Evolutionary conservation across 352 stramenopile genomes (phyloP).

Genomic region (Globisporangium iwayamae): DNA sequence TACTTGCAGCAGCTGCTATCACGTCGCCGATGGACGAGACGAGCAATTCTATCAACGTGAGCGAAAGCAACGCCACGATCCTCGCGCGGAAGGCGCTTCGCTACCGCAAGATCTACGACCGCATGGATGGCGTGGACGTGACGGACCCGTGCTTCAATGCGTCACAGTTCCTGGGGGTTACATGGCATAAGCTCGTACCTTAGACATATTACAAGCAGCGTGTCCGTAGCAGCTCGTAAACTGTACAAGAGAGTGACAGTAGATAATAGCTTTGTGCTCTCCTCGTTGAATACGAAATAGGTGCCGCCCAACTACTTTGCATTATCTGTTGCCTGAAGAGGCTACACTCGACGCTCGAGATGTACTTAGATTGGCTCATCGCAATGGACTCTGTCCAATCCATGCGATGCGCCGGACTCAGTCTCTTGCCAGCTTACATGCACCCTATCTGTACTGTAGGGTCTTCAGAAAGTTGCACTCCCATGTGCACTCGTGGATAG

Average conservation of each 20-base stretch:
- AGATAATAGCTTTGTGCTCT: too few relatives aligned
- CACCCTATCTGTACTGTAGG: too few relatives aligned
- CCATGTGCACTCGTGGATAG: too few relatives aligned
- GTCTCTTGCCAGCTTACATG: too few relatives aligned
- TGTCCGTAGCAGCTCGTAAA: background rate
- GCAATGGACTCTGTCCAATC: too few relatives aligned
- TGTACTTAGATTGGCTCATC: too few relatives aligned
- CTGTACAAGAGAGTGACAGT: background rate
- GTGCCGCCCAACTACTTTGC: too few relatives aligned
- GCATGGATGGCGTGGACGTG: slow-evolving; percentile 13
- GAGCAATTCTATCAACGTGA: background rate
- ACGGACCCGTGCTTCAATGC: slow-evolving; percentile 11
- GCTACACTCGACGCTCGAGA: too few relatives aligned
- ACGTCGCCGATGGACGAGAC: background rate
- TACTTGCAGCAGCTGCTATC: background rate
- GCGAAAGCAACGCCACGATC: slow-evolving; percentile 19
- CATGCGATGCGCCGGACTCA: too few relatives aligned
- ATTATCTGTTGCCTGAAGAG: too few relatives aligned
- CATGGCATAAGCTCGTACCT: slow-evolving; percentile 11
- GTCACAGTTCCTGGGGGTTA: slow-evolving; percentile 11
- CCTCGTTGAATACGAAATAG: too few relatives aligned
- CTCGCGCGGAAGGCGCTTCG: slow-evolving; percentile 54
- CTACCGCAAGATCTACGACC: slow-evolving; percentile 40
- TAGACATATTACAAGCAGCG: background rate
- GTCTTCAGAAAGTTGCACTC: too few relatives aligned